phyloP scores from a whole-genome alignment of 768 basidiomycete species.

The Mrakia hoshinonis region DNA sequence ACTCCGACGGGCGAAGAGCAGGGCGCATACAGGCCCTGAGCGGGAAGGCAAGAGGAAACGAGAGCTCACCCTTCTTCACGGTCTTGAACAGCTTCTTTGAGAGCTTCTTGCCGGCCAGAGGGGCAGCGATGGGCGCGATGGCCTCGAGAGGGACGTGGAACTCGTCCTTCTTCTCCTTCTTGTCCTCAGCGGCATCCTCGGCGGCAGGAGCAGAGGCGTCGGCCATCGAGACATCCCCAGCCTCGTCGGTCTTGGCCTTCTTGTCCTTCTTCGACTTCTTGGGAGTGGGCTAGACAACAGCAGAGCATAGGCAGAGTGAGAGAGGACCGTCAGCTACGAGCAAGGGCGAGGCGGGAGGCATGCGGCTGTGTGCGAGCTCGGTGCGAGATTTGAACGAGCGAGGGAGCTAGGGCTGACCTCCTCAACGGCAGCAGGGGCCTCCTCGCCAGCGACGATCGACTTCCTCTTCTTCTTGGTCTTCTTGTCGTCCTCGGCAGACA shows the following conservation, averaged over 20 bases:
- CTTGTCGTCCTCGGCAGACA: conserved; percentile 24
- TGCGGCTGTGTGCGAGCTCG: too few species aligned
- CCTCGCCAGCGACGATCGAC: conserved; percentile 18
- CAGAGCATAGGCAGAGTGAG: too few species aligned
- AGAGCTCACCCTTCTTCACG: conserved; percentile 65
- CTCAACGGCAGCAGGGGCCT: neutral
- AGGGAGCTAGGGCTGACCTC: neutral
- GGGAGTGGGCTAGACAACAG: conserved; percentile 14
- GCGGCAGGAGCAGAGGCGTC: conserved; percentile 43
- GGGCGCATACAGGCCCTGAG: neutral
- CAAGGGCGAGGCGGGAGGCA: too few species aligned
- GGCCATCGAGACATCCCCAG: conserved; percentile 43
- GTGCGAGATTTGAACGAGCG: neutral
- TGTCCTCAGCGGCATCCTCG: conserved; percentile 30
- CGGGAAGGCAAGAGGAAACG: conserved; percentile 12
- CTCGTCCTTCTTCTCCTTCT: conserved; percentile 48
- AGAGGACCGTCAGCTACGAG: too few species aligned
- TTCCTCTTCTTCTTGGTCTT: conserved; percentile 24
- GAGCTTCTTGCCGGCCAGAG: conserved; percentile 86
- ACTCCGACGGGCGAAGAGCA: conserved; percentile 38
- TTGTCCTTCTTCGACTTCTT: conserved; percentile 46
- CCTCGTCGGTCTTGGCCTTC: conserved; percentile 35
- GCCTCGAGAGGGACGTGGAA: conserved; percentile 64
- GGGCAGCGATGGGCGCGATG: conserved; percentile 86
- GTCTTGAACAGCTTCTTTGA: conserved; percentile 89